A percentile compares a stretch with the other conserved stretches of the same genome.
phyloP scores from a whole-genome alignment of 1,284 basidiomycete genomes.

The Ustilago curta region DNA sequence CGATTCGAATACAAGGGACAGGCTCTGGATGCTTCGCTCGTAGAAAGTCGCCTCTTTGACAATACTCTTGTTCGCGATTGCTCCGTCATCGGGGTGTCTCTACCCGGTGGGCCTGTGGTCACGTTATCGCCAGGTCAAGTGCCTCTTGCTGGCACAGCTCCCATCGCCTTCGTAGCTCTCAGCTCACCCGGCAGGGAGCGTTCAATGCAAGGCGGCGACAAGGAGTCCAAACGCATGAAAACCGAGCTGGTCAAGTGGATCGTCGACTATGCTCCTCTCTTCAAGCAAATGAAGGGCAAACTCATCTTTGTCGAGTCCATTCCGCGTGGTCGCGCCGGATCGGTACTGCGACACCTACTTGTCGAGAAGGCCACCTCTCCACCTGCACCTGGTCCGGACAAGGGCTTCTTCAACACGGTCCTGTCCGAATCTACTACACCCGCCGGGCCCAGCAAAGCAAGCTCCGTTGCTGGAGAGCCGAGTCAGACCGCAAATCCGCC shows the following conservation, averaged over 20 bases:
- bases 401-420: constrained; percentile 53
- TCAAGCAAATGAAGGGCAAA: constrained; percentile 46
- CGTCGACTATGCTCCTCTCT: constrained; percentile 30
- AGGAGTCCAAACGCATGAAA: constrained; percentile 46
- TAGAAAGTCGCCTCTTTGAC: constrained; percentile 24
- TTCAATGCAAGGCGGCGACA: constrained; percentile 43
- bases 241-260: constrained; percentile 39
- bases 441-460: constrained; percentile 15
- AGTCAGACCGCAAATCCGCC: constrained; percentile 11
- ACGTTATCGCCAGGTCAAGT: constrained; percentile 8
- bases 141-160: constrained; percentile 4
- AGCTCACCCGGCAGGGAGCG: constrained; percentile 32
- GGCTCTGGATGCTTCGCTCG: constrained; percentile 16
- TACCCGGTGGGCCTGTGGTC: constrained; percentile 17
- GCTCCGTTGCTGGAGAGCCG: constrained; percentile 1
- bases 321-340: constrained; percentile 15
- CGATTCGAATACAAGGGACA: constrained; percentile 29
- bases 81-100: constrained; percentile 37
- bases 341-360: constrained; percentile 20
- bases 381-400: constrained; percentile 23
- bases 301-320: constrained; percentile 45
- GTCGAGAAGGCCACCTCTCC: constrained; percentile 36
- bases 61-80: constrained; percentile 46
- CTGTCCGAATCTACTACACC: constrained; percentile 27
- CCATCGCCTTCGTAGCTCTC: constrained; percentile 38